phyloP scores from a whole-genome alignment of 768 basidiomycete species.

The Boletus pseudo-olivaceus region DNA sequence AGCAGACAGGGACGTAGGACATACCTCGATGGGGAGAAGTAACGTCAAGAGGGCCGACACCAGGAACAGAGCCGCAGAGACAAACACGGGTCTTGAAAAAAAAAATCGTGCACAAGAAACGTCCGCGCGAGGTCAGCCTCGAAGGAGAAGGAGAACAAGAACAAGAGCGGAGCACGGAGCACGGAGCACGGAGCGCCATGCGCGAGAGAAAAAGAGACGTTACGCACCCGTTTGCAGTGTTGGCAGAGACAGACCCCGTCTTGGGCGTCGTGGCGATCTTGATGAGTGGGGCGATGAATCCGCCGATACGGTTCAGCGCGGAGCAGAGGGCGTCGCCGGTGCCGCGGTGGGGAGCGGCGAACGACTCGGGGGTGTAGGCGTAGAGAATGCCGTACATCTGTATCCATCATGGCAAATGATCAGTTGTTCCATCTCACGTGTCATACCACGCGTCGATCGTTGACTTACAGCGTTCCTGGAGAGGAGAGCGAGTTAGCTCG shows the following conservation, averaged over 20 bases:
- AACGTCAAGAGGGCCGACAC: constrained; percentile 39
- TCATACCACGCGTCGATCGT: background rate
- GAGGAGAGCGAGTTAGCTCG: background rate
- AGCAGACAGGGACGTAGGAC: background rate
- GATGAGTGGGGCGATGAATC: constrained; percentile 47
- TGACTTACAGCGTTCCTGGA: constrained; percentile 35
- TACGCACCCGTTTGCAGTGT: constrained; percentile 36
- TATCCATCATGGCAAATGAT: background rate
- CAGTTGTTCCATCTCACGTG: background rate
- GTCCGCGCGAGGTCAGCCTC: background rate
- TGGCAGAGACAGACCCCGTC: constrained; percentile 28
- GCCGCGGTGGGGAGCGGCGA: constrained; percentile 54
- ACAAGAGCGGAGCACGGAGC: too few relatives aligned
- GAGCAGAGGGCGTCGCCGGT: constrained; percentile 50
- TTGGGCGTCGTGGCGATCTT: constrained; percentile 42
- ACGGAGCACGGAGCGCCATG: too few relatives aligned
- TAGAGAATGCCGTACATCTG: constrained; percentile 53
- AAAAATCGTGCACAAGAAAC: background rate
- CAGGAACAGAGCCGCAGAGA: constrained; percentile 45
- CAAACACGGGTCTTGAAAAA: constrained; percentile 41
- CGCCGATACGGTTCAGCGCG: constrained; percentile 47
- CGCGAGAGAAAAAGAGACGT: too few relatives aligned
- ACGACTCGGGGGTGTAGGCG: constrained; percentile 59
- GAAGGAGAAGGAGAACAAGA: background rate
- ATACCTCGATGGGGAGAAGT: constrained; percentile 48